Conservation (phyloP, 208 protist species). For the Trypanosoma mega region DNA sequence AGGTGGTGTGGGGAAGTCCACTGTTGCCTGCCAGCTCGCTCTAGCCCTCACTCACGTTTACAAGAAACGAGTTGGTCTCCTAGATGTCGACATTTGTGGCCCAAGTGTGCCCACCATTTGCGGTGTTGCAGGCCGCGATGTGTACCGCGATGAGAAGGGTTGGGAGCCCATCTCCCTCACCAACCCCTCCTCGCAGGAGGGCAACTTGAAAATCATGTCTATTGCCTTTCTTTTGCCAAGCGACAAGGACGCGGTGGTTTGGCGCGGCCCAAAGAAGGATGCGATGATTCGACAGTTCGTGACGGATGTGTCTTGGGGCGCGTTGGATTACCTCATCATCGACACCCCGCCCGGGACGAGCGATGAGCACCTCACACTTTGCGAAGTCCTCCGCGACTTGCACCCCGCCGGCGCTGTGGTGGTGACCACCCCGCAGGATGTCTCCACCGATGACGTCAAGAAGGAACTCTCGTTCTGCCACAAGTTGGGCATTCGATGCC, state of each 20-base stretch:
- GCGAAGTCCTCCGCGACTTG: conserved; percentile 69
- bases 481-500: conserved; percentile 78
- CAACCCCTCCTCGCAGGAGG: conserved; percentile 2
- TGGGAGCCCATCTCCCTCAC: conserved; percentile 82
- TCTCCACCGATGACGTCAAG: conserved; percentile 89
- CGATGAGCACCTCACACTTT: conserved; percentile 92
- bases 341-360: conserved; percentile 93
- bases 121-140: conserved; percentile 90
- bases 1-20: conserved; percentile 98
- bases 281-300: conserved; percentile 94
- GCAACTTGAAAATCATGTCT: conserved; percentile 92
- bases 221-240: conserved; percentile 97
- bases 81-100: conserved; percentile 94
- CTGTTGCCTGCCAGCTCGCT: conserved; percentile 97
- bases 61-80: conserved; percentile 80
- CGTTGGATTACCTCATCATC: conserved; percentile 90
- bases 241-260: conserved; percentile 98
- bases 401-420: conserved; percentile 77
- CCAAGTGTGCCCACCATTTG: conserved; percentile 96
- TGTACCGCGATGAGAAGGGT: conserved; percentile 76
- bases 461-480: conserved; percentile 92
- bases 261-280: conserved; percentile 95
- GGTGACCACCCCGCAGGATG: conserved; percentile 90
- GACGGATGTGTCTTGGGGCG: conserved; percentile 85
- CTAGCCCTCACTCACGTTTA: conserved; percentile 80